Percentiles rank a stretch among this genome's conserved stretches.
phyloP scores from a whole-genome alignment of 169 alveolate genomes.

The Eimeria praecox region DNA sequence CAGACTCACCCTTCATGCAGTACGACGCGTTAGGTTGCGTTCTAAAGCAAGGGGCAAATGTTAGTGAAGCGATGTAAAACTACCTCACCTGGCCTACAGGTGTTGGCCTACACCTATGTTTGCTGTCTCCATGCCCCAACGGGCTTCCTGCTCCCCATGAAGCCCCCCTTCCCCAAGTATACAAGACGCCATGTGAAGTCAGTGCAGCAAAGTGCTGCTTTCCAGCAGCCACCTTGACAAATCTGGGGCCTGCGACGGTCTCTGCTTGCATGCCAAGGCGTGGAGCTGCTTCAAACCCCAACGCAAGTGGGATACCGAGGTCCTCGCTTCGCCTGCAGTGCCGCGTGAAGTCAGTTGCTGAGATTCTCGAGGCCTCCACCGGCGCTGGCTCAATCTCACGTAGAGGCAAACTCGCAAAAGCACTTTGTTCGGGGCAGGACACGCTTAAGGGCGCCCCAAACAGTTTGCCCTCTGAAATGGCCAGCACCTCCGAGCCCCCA shows the following conservation, averaged over 20 bases:
- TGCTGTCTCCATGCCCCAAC: conserved; percentile 66
- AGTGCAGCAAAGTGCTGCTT: conserved; percentile 66
- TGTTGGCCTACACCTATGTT: conserved; percentile 34
- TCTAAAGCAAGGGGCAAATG: background rate
- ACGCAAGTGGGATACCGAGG: conserved; percentile 8
- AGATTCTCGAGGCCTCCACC: background rate
- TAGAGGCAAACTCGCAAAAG: background rate
- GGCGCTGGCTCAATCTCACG: conserved; percentile 28
- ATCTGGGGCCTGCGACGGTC: background rate
- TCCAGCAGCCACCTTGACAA: conserved; percentile 75
- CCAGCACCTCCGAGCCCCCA: conserved; percentile 50
- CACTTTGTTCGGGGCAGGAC: background rate
- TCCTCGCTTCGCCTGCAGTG: conserved; percentile 43
- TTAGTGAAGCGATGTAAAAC: background rate
- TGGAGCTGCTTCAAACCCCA: background rate
- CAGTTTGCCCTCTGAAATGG: conserved; percentile 23
- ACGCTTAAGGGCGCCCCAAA: conserved; percentile 18
- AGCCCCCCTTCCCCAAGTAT: conserved; percentile 71
- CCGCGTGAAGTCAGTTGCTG: background rate
- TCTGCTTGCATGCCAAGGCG: background rate
- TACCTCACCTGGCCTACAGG: conserved; percentile 45
- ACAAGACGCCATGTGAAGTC: conserved; percentile 52
- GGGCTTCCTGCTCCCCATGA: conserved; percentile 68
- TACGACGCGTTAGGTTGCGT: background rate
- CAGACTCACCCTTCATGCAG: too few species aligned